Evolutionary conservation across 345 rosid species (phyloP), one percentile per base, ranked within the genome.

Genomic region (Populus davidiana): DNA sequence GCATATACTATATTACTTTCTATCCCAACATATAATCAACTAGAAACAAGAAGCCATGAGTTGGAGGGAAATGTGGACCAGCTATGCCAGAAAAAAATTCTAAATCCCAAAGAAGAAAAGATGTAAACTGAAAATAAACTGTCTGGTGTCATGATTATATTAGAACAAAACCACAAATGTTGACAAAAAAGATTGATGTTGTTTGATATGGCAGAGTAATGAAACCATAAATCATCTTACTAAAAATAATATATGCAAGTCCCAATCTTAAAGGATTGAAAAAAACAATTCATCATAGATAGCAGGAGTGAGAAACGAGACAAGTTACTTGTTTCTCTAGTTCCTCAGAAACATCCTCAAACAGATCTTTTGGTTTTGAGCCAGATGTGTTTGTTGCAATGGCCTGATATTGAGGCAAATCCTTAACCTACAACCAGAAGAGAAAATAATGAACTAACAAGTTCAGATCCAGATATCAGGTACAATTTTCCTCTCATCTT

Each of bases 341-440:
- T 69, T 92, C 95, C 84, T 92, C 97, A 72, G 81, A 67, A 61
- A 93, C 86, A 90, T 91, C 98, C 84, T 93, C 99, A 80, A 93
- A 96, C 90, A 96, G 88, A 78, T 96, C 98, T 86, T 89, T 96
- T 0, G 99, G 98, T 29, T 90, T 90, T 75, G 98, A 96, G 76
- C 99, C 99, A 62, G 93, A 92, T 17, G 79, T 87, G 52, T 96
- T 96, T 70, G 91, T 86, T 77, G 93, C 99, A 90, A 96, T 91
- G 83, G 96, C 97, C 65, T 81, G 88, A 89, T 96, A 96, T 76
- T 88, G 93, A 44, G 96, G 91, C 74, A 86, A 84, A 56, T 96
- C 98, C 82, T 86, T 91, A 61, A 93, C 88, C 99, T 96, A 83
- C 52, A 81, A 69, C 67, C 39, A 77, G 65, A 52, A 75, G 65